Evolutionary conservation across 306 rosid genomes (phyloP), one percentile per base, ranked within the genome.

Genomic region (Hippophae tibetana): DNA sequence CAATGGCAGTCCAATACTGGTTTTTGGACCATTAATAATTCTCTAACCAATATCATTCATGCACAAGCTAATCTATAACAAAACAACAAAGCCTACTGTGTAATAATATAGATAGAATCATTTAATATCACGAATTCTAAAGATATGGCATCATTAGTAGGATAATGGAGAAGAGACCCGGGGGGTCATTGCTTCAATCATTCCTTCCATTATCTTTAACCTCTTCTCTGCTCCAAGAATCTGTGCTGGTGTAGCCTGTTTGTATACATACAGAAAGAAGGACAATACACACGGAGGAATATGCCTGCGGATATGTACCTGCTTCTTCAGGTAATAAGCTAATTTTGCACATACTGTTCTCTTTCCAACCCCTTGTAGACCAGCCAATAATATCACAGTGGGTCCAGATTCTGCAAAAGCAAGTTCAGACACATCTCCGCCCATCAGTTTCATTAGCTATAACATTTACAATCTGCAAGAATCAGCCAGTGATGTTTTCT

Each of bases 321-420:
- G 99, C 66, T 92, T 92, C 86, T 88, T 83, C 67, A 92, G 89
- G 71, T 92, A 92, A 75, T 68, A 73, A 43, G 99, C 88, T 71
- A 92, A 79, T 67, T 92, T 92, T 11, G 99, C 99, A 69, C 95
- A 92, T 7, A 92, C 96, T 41, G 99, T 92, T 14, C 95, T 92
- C 80, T 92, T 92, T 75, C 99, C 99, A 66, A 92, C 99, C 71
- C 99, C 99, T 70, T 92, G 99, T 42, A 92, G 85, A 73, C 99
- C 99, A 66, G 96, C 99, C 87, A 92, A 76, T 56, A 88, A 70
- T 57, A 92, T 92, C 55, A 92, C 80, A 59, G 94, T 92, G 41
- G 99, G 96, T 56, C 86, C 87, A 23, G 86, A 67, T 71, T 86
- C 81, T 72, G 95, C 54, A 62, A 85, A 92, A 66, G 43, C 79